A percentile compares a stretch with the other conserved stretches of the same genome.
Evolutionary conservation across 202 grass and related monocot genomes (phyloP).

Genomic region (Zoysia matrella): DNA sequence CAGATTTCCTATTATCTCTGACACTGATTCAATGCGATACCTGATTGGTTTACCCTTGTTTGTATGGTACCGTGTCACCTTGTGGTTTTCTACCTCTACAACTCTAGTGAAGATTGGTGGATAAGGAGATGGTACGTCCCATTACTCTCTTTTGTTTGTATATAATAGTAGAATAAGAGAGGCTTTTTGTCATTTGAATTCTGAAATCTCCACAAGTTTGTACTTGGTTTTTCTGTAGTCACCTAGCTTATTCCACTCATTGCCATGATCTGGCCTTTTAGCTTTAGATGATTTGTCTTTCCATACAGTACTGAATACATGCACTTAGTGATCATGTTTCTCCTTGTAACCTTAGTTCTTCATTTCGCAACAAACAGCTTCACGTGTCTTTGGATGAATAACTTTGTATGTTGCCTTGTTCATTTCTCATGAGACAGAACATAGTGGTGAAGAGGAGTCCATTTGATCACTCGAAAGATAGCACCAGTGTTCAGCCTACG

Average conservation of each 20-base stretch:
- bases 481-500: slow-evolving; percentile 32
- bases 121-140: slow-evolving; percentile 77
- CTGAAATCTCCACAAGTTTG: slow-evolving; percentile 9
- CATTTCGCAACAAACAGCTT: neutral
- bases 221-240: slow-evolving; percentile 12
- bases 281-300: slow-evolving; percentile 5
- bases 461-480: slow-evolving; percentile 32
- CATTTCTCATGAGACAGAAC: slow-evolving; percentile 61
- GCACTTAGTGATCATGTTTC: slow-evolving; percentile 3
- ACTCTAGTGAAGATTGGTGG: slow-evolving; percentile 85
- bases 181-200: neutral
- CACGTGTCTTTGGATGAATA: neutral
- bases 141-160: slow-evolving; percentile 35
- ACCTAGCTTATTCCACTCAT: slow-evolving; percentile 15
- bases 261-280: slow-evolving; percentile 19
- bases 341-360: slow-evolving; percentile 15
- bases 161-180: slow-evolving; percentile 15
- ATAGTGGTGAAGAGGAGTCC: slow-evolving; percentile 52
- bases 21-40: slow-evolving; percentile 11
- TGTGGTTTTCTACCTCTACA: slow-evolving; percentile 41
- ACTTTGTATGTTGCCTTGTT: slow-evolving; percentile 22
- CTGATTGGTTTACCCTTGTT: slow-evolving; percentile 52
- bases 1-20: slow-evolving; percentile 16
- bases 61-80: neutral
- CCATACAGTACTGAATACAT: neutral